Evolutionary conservation across 2,329 filamentous ascomycete species (phyloP), one percentile per base, ranked within the genome.

Genomic region (Fusarium sp.): DNA sequence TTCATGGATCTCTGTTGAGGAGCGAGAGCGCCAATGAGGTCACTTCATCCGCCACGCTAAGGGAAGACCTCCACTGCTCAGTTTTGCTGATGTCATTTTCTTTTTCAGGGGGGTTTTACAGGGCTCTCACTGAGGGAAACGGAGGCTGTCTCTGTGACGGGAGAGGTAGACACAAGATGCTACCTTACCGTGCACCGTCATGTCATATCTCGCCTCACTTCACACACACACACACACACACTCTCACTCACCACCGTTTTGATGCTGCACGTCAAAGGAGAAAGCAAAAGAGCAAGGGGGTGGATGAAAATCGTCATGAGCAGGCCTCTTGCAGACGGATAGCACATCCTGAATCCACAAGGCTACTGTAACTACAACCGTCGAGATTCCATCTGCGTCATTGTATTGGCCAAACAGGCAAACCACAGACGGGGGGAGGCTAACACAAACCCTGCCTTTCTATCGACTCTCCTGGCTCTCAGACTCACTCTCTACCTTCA

Each of bases 61-160:
- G 26, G 53, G 41, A 34, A 42, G 44, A 50, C 42, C 45, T 7
- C 23, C 47, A 51, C 36, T 40, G 9, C 20, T 9, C 12, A 18
- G 23, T 16, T 23, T 45, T 69, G 49, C 69, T 74, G 72, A 74
- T 74, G 72, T 74, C 72, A 74, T 58, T 38, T 53, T 36, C 8
- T 6, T 49, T 38, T 46, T 16, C 55, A 49, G 26, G 23, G 47
- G 33, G 47, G 23, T 30, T 50, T 38, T 51, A 51, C 47, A 51
- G 47, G 28, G 47, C 34, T 40, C 16, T 51, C 34, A 40, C 34
- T 30, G 16, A n/a, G 33, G 52, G 33, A 49, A 50, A 61, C 10
- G 34, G 42, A 51, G 28, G 54, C 42, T 38, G 37, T 47, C 52
- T 47, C 44, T 55, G 36, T 42, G 42, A 42, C 38, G 38, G 30